Conservation (phyloP, 805 yeast species). For the Candida berthetii region DNA sequence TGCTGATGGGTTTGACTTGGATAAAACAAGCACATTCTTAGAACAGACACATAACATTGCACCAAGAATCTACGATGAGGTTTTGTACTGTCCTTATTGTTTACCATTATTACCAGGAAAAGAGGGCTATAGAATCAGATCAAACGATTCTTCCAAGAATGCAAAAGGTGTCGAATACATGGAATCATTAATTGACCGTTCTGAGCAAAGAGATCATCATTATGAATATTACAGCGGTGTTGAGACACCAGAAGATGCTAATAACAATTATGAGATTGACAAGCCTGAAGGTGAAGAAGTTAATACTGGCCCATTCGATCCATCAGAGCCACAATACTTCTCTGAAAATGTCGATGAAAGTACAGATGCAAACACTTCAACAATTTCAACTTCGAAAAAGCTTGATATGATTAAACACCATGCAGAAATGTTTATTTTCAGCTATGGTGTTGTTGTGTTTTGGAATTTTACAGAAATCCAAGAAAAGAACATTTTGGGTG, state of each 20-base stretch:
- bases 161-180: conserved; percentile 40
- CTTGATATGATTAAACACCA: conserved; percentile 31
- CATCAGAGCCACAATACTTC: conserved; percentile 89
- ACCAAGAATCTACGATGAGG: conserved; percentile 87
- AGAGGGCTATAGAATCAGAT: conserved; percentile 69
- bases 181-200: conserved; percentile 72
- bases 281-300: conserved; percentile 21
- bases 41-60: conserved; percentile 70
- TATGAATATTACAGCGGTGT: conserved; percentile 86
- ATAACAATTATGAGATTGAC: conserved; percentile 32
- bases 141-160: conserved; percentile 41
- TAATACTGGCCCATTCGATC: conserved; percentile 62
- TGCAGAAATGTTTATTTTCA: conserved; percentile 85
- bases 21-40: conserved; percentile 57
- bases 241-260: conserved; percentile 49
- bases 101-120: conserved; percentile 83
- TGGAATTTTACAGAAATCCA: conserved; percentile 95
- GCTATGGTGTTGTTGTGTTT: conserved; percentile 94
- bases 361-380: conserved; percentile 2
- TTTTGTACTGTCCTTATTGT: conserved; percentile 84
- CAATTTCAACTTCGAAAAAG: conserved; percentile 9
- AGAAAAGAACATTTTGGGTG: conserved; percentile 91
- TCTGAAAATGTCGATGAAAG: conserved; percentile 33
- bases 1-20: conserved; percentile 73
- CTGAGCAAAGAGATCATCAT: conserved; percentile 87